Evolutionary conservation across 805 yeast genomes (phyloP), one percentile per base, ranked within the genome.

Genomic region (Teunomyces atbi): DNA sequence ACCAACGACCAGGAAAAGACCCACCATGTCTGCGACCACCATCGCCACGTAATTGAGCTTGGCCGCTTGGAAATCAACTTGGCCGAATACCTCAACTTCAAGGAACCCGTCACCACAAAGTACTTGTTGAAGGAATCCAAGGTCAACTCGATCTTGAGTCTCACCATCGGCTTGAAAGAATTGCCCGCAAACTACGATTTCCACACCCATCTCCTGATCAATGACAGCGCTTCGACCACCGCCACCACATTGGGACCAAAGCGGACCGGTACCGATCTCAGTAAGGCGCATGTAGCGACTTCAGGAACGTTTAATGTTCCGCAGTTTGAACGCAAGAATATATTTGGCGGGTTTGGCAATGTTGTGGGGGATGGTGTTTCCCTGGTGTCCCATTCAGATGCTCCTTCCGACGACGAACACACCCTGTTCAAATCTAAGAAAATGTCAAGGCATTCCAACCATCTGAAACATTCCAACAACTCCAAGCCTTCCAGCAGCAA

Each of bases 91-190:
- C 77, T 84, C 30, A 72, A 75, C 52, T 80, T 77, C 45, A 70
- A 73, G 27, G 74, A 76, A 44, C 73, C 79, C 3, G 64, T 75
- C 3, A 71, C 83, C 2, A 74, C 84, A 50, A 73, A 87, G 50
- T 89, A 86, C 55, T 66, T 92, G 37, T 69, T 92, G 30, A 84
- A 84, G 56, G 78, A 88, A 21, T 85, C 96, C 1, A 88, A 89
- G 53, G 81, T 92, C 15, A 92, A 92, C 62, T 84, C 95, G 2
- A 85, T 89, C n/a, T 64, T 86, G 33, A 83, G 77, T 49, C 50
- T 89, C 35, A 74, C 83, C 1, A 68, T 87, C n/a, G 69, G 71
- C 4, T 63, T 86, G 54, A 73, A 69, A 35, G 75, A 71, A 47
- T 60, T 71, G 16, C 68, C 76, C 3, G 46, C 65, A 3, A 59